Evolutionary conservation across 2,329 filamentous ascomycete species (phyloP).

Genomic region (Cordyceps fumosorosea): DNA sequence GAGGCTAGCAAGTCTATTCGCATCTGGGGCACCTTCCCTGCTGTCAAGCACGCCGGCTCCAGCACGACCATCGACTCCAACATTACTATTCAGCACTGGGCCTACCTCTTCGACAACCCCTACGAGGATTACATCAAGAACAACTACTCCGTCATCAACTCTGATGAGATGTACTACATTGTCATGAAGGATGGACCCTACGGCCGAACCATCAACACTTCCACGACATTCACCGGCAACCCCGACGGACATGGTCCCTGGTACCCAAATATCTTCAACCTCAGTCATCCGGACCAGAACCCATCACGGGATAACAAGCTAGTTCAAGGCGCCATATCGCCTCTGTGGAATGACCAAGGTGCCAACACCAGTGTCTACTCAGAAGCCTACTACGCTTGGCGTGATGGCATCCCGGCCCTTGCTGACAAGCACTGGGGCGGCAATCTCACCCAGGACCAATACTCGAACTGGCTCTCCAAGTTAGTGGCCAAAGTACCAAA

Average conservation of each 20-base stretch:
- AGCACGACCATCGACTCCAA: slow-evolving; percentile 14
- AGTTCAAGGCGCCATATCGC: slow-evolving; percentile 18
- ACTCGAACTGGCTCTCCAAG: slow-evolving; percentile 12
- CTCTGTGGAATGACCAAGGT: slow-evolving; percentile 22
- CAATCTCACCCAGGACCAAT: slow-evolving; percentile 13
- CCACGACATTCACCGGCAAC: slow-evolving; percentile 26
- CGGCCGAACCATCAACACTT: slow-evolving; percentile 39
- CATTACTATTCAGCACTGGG: slow-evolving; percentile 32
- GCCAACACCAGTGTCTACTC: slow-evolving; percentile 20
- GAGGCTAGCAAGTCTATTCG: slow-evolving; percentile 36
- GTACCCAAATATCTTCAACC: slow-evolving; percentile 20
- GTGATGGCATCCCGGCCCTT: slow-evolving; percentile 19
- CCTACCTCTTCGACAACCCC: slow-evolving; percentile 18
- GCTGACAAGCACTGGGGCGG: slow-evolving; percentile 24
- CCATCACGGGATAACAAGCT: slow-evolving; percentile 12
- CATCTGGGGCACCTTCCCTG: slow-evolving; percentile 41
- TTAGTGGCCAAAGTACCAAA: slow-evolving; percentile 16
- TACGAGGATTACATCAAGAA: slow-evolving; percentile 18
- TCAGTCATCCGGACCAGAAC: slow-evolving; percentile 16
- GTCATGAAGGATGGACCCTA: slow-evolving; percentile 34
- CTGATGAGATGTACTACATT: slow-evolving; percentile 20
- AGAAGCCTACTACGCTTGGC: slow-evolving; percentile 22
- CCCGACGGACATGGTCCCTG: slow-evolving; percentile 15
- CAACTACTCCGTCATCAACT: slow-evolving; percentile 21
- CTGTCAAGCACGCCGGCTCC: slow-evolving; percentile 18